Percentiles rank a stretch among this genome's conserved stretches.
phyloP scores from a whole-genome alignment of 2,329 filamentous ascomycete genomes.

The Fusarium drepaniforme region DNA sequence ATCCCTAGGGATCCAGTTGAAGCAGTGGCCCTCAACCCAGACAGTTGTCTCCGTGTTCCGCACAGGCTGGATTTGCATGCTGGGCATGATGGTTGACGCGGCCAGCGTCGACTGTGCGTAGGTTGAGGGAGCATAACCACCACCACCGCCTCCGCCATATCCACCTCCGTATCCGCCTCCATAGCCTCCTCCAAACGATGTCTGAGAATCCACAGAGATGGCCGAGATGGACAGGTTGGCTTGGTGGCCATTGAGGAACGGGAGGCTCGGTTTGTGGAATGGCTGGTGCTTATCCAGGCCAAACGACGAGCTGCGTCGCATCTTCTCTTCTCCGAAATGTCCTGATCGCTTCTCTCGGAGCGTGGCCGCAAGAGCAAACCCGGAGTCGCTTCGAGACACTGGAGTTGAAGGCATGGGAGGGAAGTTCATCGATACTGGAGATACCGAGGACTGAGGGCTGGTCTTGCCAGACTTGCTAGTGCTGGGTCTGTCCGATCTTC shows the following conservation, averaged over 20 bases:
- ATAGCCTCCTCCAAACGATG: conserved; percentile 74
- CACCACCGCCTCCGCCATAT: conserved; percentile 45
- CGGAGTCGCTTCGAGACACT: conserved; percentile 91
- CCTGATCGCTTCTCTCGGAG: conserved; percentile 94
- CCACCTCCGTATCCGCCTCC: conserved; percentile 47
- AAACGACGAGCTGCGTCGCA: conserved; percentile 94
- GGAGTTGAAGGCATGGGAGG: conserved; percentile 81
- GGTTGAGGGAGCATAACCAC: conserved; percentile 82
- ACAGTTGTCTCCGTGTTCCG: conserved; percentile 82
- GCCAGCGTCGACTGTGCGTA: conserved; percentile 90
- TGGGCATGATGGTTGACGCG: conserved; percentile 88
- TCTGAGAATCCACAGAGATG: conserved; percentile 73
- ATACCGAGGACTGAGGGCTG: conserved; percentile 74
- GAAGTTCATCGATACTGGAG: conserved; percentile 83
- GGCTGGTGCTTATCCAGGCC: conserved; percentile 79
- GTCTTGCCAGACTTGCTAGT: conserved; percentile 76
- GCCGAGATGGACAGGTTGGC: conserved; percentile 70
- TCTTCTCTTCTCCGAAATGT: conserved; percentile 83
- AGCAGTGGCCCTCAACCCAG: conserved; percentile 88
- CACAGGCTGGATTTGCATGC: conserved; percentile 83
- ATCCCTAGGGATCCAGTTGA: conserved; percentile 74
- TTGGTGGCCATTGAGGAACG: conserved; percentile 77
- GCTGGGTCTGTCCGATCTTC: conserved; percentile 79
- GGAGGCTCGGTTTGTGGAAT: conserved; percentile 76
- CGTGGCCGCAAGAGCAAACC: conserved; percentile 86